Evolutionary conservation across 2,329 filamentous ascomycete genomes (phyloP), one percentile per base, ranked within the genome.

Genomic region (Aspergillus oerlinghausenensis): DNA sequence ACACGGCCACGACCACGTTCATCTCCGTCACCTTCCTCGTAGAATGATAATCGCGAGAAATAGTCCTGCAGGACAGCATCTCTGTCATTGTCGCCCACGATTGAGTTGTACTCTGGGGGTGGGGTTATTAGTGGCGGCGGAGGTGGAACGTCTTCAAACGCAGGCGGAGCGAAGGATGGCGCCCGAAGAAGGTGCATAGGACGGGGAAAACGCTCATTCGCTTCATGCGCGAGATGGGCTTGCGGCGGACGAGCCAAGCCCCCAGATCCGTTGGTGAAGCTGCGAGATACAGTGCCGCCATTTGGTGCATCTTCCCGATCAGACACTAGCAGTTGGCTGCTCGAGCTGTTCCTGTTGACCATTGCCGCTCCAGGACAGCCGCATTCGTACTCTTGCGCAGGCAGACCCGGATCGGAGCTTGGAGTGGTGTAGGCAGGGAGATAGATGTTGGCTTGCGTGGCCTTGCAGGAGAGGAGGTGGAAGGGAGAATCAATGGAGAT

Each of bases 401-500:
- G 80, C 70, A 47, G 79, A 69, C 71, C 77, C 32, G 70, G 81
- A 54, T 77, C 78, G 63, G 71, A 66, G 54, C 81, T 79, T 9
- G 81, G 82, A 55, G 77, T 82, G 8, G 84, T 86, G 71, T 97
- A 97, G 17, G 89, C 88, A 0, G 92, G 92, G 10, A 96, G 82
- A 11, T 86, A 86, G 26, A 89, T 96, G 73, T 96, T 96, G 51
- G 90, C 88, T 70, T 94, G 89, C 0, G 91, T 95, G n/a, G 92
- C 92, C 60, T 89, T 89, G 77, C 92, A 97, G 60, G 92, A 93
- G 50, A 96, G 87, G 49, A 96, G 90, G 60, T 93, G 93, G 70
- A 97, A 93, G 0, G 92, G 92, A 1, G 92, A 96, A 74, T 97
- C 92, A 65, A 97, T 97, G 63, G 91, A 96, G 66, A 96, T 96